Conservation (phyloP, 441 rosid species). For the Brassica hybrid region DNA sequence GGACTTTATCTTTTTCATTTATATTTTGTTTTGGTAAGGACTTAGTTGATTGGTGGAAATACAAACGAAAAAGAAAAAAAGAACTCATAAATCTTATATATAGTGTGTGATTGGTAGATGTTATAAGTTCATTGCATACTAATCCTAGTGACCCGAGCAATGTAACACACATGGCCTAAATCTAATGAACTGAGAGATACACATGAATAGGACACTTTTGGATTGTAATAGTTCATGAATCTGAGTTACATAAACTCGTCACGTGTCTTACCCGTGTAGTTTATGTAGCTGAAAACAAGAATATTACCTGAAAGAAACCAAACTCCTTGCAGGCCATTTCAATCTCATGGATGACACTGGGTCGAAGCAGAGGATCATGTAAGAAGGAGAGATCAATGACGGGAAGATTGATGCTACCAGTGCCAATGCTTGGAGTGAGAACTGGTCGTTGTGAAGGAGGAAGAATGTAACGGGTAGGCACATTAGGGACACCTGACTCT, state of each 20-base stretch:
- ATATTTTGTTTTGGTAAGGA: neutral
- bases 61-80: no score
- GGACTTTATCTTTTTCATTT: slow-evolving; percentile 6
- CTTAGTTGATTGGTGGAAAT: slow-evolving; percentile 10
- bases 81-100: no score
- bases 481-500: slow-evolving; percentile 25
- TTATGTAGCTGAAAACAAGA: neutral
- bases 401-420: slow-evolving; percentile 26
- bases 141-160: neutral
- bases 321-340: slow-evolving; percentile 40
- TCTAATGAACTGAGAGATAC: slow-evolving; percentile 42
- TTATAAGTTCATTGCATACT: neutral
- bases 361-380: slow-evolving; percentile 37
- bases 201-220: slow-evolving; percentile 39
- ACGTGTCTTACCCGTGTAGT: neutral
- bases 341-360: slow-evolving; percentile 33
- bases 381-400: slow-evolving; percentile 37
- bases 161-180: slow-evolving; percentile 37
- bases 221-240: slow-evolving; percentile 1
- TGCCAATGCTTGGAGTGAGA: slow-evolving; percentile 6
- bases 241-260: neutral
- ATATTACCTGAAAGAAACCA: slow-evolving; percentile 44
- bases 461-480: slow-evolving; percentile 42
- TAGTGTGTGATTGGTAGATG: neutral
- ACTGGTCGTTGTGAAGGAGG: slow-evolving; percentile 44